phyloP scores from a whole-genome alignment of 805 yeast species.

The Lipomyces yamadae region DNA sequence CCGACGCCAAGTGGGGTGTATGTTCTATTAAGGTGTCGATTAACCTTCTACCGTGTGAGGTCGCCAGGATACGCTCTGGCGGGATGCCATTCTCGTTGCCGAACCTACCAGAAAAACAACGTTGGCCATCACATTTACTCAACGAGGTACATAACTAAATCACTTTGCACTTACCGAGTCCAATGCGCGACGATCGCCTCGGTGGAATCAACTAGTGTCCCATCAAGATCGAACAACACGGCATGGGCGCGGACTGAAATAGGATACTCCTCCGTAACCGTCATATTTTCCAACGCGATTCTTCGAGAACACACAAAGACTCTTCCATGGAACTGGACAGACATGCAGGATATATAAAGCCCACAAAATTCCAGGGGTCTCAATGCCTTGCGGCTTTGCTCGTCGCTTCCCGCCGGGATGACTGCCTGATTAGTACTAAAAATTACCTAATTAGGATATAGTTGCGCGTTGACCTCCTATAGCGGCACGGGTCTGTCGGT shows the following conservation, averaged over 20 bases:
- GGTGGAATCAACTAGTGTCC: conserved; percentile 83
- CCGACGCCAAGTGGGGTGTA: conserved; percentile 75
- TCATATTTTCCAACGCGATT: not conserved
- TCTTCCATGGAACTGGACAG: too few species aligned
- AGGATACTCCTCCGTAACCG: not conserved
- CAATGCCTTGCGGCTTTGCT: too few species aligned
- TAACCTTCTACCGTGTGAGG: conserved; percentile 84
- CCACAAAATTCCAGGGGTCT: too few species aligned
- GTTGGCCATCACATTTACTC: too few species aligned
- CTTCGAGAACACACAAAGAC: too few species aligned
- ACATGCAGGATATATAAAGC: too few species aligned
- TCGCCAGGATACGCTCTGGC: conserved; percentile 70
- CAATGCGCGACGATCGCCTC: conserved; percentile 83
- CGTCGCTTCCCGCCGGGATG: too few species aligned
- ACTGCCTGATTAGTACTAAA: too few species aligned
- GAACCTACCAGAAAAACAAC: conserved; percentile 43
- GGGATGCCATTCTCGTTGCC: conserved; percentile 70
- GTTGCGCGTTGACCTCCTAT: too few species aligned
- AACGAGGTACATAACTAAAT: too few species aligned
- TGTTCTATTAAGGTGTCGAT: conserved; percentile 73
- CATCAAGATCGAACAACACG: conserved; percentile 80
- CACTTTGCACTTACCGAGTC: conserved; percentile 47
- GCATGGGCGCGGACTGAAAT: not conserved
- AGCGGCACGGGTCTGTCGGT: too few species aligned
- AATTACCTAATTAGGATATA: too few species aligned